Base-by-base conservation (phyloP, 495 filamentous ascomycete genomes). In the Aeminium ludgeri region DNA sequence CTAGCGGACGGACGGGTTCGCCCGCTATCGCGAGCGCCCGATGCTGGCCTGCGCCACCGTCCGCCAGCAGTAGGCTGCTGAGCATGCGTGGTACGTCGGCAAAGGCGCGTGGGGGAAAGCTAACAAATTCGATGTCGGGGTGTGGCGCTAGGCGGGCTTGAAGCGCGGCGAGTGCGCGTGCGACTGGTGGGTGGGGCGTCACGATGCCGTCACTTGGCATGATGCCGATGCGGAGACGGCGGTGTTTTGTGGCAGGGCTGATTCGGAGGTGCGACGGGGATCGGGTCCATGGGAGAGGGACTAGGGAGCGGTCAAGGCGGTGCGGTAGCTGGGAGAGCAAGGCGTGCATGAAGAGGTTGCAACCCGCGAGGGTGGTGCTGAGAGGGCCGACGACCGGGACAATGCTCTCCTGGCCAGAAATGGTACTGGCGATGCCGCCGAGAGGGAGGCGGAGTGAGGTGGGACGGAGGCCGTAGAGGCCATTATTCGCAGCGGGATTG, bases 131-230 rank as follows among this genome's bases (percentile, higher is more conserved):
- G 30, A 80, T 59, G 3, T 63, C 65, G 49, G 48, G 1, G 10
- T 69, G 48, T 29, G 56, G 49, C 30, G 62, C 52, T 13, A 83
- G 57, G 34, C 70, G 69, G n/a, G 60, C 58, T n/a, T 67, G 65
- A 0, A 78, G 60, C 20, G 68, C 52, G 30, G 65, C 57, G 15
- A 86, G 54, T 6, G 72, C 79, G 7, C 76, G 61, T 0, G 59
- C 61, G 0, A 86, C 61, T 0, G 81, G 81, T 3, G 80, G 81
- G 50, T 85, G 80, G 1, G 79, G 78, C 32, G 63, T 68, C 18
- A 82, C 74, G n/a, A 76, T 58, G 20, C 70, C 74, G 51, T 87
- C 82, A 56, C 78, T 61, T 70, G 72, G 76, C 37, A 85, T 60
- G 16, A 87, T 70, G 2, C 60, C 82, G 19, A 87, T 55, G 35